Evolutionary conservation across 495 filamentous ascomycete genomes (phyloP), one percentile per base, ranked within the genome.

Genomic region (Talaromyces ruber): DNA sequence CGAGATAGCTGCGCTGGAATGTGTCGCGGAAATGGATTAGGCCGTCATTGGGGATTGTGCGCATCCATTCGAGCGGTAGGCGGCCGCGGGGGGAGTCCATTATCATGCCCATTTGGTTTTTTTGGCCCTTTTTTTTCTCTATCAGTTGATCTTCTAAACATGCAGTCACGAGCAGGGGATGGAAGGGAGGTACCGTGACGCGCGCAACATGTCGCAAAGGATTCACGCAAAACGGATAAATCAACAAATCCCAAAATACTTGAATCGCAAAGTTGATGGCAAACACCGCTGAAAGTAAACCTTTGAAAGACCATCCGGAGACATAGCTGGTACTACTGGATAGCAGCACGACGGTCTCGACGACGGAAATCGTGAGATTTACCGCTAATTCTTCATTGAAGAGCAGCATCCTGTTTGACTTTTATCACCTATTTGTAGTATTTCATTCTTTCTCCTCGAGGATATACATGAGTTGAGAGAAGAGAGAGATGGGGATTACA

Each of bases 41-140:
- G 8, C 93, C 93, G 52, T 93, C 82, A 64, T 97, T 93, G n/a
- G 90, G 89, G 30, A 96, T 77, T 1, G 76, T 83, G 51, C 87
- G 81, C 58, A 86, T 77, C 91, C 90, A 96, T 43, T 86, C 71
- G n/a, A 80, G 70, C 58, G 82, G 80, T 0, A 86, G 82, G 4
- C 72, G 71, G 6, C 91, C 91, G 0, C 84, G 82, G 0, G 88
- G 81, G 6, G 83, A 74, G 8, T 76, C 72, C 45, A 78, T 65
- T 58, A 94, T 87, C 14, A 68, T 71, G 3, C 63, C 63, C 47
- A 78, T 83, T 29, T 92, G 84, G 51, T 86, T 89, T 57, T 79
- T 74, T 25, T 81, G 69, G 55, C 64, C 77, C 81, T 77, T 71
- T 18, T 25, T n/a, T 59, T 52, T n/a, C 63, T 37, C 39, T 25